Evolutionary conservation across 139 green algal species (phyloP), one percentile per base, ranked within the genome.

Genomic region (Closterium sp.): DNA sequence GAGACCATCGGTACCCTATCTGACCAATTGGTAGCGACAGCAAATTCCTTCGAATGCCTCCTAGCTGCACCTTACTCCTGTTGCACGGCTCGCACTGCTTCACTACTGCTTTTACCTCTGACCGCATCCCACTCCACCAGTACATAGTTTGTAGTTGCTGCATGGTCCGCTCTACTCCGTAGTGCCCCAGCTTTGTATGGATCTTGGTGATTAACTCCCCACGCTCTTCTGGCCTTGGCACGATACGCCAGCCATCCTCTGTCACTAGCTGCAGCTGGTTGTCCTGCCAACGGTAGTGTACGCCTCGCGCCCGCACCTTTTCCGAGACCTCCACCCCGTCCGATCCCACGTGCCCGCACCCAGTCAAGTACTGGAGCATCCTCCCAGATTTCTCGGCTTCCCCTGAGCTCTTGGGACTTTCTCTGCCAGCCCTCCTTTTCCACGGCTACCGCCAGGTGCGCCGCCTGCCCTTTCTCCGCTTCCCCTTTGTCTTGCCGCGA

Each of bases 181-280:
- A 91, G 30, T 91, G 88, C 10, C 88, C 88, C 7, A 87, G 9
- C 2, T 64, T 33, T 5, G 86, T n/a, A 31, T 87, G 87, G 6
- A 34, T 7, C 23, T 30, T 32, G 5, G 4, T 4, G 6, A 55
- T 55, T 55, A 55, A 55, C 36, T 55, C 36, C 5, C 36, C 6
- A 4, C 36, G 4, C 36, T 55, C 36, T 6, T 55, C 36, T 55
- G 36, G 36, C 64, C 6, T 35, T 12, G 25, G 38, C 4, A 90
- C 64, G 3, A 90, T 36, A 4, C 87, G 23, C 23, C 9, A 32
- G 66, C 66, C 23, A 28, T 91, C 23, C 33, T 25, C 16, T 2
- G 33, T 32, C 5, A 66, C 33, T 8, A 69, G 25, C 66, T 19
- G 35, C 21, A 81, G 30, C 33, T 81, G 38, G 3, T 34, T 9